A percentile compares a stretch with the other conserved stretches of the same genome.
Evolutionary conservation across 169 alveolate genomes (phyloP).

Genomic region (Plasmodium relictum): DNA sequence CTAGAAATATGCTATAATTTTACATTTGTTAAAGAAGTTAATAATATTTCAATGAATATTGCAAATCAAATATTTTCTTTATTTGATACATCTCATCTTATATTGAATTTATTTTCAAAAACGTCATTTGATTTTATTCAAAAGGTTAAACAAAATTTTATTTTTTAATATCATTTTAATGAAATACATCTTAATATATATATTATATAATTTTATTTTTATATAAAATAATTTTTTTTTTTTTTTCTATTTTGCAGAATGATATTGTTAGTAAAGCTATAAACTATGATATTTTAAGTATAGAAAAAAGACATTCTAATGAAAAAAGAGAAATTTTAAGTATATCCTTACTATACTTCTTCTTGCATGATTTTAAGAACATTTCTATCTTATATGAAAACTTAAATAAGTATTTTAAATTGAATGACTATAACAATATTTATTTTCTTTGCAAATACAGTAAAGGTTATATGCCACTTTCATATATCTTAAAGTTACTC

Average conservation of each 20-base stretch:
- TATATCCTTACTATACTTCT: slow-evolving; percentile 26
- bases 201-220: neutral
- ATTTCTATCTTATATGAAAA: slow-evolving; percentile 16
- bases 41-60: slow-evolving; percentile 16
- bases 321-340: slow-evolving; percentile 48
- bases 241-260: slow-evolving; percentile 29
- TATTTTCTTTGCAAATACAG: slow-evolving; percentile 67
- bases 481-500: slow-evolving; percentile 7
- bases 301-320: slow-evolving; percentile 9
- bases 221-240: neutral
- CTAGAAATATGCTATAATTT: slow-evolving; percentile 13
- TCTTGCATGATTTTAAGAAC: slow-evolving; percentile 27
- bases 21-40: slow-evolving; percentile 22
- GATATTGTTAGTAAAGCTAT: slow-evolving; percentile 44
- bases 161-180: neutral
- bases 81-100: slow-evolving; percentile 40
- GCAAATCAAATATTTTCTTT: slow-evolving; percentile 54
- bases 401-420: slow-evolving; percentile 21
- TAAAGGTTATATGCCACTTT: slow-evolving; percentile 29
- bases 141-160: slow-evolving; percentile 15
- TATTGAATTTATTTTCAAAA: slow-evolving; percentile 32
- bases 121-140: slow-evolving; percentile 12
- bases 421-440: slow-evolving; percentile 25
- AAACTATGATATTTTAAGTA: slow-evolving; percentile 35
- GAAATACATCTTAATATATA: neutral